A percentile compares a stretch with the other conserved stretches of the same genome.
Evolutionary conservation across 2,329 filamentous ascomycete species (phyloP).

Genomic region (Penicillium sp.): DNA sequence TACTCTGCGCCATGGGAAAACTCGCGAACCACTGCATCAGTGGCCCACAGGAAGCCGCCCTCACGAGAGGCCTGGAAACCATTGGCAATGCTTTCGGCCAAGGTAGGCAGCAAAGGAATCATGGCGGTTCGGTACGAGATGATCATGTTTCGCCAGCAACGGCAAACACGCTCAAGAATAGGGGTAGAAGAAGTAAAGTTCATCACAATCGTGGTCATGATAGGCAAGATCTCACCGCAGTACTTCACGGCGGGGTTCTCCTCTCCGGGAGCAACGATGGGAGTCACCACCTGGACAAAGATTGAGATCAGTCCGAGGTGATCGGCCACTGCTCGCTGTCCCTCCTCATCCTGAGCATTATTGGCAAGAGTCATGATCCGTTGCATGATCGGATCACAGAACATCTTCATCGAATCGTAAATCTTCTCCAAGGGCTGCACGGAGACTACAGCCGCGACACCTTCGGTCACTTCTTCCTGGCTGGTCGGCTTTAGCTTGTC

Average conservation of each 20-base stretch:
- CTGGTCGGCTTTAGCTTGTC: conserved; percentile 82
- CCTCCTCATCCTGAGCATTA: conserved; percentile 76
- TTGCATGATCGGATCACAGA: conserved; percentile 86
- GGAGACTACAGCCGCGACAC: conserved; percentile 87
- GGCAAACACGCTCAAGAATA: conserved; percentile 89
- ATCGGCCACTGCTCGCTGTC: conserved; percentile 88
- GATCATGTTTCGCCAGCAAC: conserved; percentile 96
- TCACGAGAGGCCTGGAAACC: conserved; percentile 86
- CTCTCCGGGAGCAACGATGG: conserved; percentile 69
- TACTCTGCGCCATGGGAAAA: conserved; percentile 89
- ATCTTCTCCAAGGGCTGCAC: conserved; percentile 79
- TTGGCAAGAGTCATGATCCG: conserved; percentile 86
- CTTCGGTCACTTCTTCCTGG: conserved; percentile 95
- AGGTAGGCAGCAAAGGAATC: conserved; percentile 76
- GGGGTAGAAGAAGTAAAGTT: conserved; percentile 84
- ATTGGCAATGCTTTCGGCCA: conserved; percentile 84
- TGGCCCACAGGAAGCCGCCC: conserved; percentile 98
- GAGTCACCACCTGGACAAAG: conserved; percentile 78
- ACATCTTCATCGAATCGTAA: conserved; percentile 84
- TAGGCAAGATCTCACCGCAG: conserved; percentile 89
- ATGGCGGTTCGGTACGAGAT: conserved; percentile 92
- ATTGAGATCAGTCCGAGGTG: conserved; percentile 89
- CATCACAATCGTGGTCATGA: conserved; percentile 81
- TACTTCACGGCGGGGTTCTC: conserved; percentile 93
- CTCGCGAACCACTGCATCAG: conserved; percentile 89